Conservation (phyloP, 345 rosid genomes). For the Bruguiera parviflora region DNA sequence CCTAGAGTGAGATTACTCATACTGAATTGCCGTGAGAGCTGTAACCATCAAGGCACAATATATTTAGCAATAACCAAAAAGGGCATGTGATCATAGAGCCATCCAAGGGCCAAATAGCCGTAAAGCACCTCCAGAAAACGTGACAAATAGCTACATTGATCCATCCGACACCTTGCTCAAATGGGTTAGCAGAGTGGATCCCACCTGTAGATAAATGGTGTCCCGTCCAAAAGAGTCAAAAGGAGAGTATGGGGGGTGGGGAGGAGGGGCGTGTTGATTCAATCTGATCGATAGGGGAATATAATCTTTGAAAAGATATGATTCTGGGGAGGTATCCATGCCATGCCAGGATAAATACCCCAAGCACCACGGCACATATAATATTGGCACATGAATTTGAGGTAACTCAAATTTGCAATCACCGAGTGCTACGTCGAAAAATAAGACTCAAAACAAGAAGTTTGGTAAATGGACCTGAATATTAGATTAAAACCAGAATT, state of each 20-base stretch:
- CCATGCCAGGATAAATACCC: background rate
- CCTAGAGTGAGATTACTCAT: background rate
- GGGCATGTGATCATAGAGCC: background rate
- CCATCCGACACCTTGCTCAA: background rate
- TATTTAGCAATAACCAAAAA: background rate
- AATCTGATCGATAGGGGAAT: background rate
- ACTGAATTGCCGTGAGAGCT: background rate
- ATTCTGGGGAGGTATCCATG: background rate
- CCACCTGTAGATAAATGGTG: background rate
- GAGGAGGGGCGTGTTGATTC: no score
- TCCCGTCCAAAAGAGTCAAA: background rate
- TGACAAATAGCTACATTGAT: background rate
- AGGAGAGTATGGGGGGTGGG: background rate
- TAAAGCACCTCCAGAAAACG: constrained; percentile 3
- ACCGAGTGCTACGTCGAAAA: no score
- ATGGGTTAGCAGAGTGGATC: background rate
- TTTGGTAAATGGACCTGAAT: no score
- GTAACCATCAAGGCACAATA: background rate
- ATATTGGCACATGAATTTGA: no score
- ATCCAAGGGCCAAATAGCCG: constrained; percentile 2
- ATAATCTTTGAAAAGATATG: constrained; percentile 9
- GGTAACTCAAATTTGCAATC: no score
- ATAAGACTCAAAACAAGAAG: no score
- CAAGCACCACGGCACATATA: background rate
- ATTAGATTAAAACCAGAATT: no score